Base-by-base conservation (phyloP, 2,329 filamentous ascomycete species). In the Clonostachys chloroleuca region DNA sequence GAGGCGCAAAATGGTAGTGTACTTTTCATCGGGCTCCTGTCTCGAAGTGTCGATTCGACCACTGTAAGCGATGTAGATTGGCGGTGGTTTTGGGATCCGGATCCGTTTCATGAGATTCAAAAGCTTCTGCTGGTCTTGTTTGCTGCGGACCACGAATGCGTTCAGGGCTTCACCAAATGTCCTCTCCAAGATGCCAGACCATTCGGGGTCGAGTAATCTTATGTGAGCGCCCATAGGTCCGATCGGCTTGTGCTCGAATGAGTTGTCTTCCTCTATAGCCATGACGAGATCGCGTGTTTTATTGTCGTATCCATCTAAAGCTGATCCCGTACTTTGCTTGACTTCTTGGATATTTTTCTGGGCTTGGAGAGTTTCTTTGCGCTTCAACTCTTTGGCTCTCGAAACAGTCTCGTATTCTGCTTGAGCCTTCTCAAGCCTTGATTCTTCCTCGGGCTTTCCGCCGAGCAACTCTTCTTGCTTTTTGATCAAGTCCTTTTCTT, bases 171-270 rank as follows among this genome's bases (percentile, higher is more conserved):
- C 66, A n/a, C 89, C 89, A 42, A 96, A 77, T 2, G 80, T 80
- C 52, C 79, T 86, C 61, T 99, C 94, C 13, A 99, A 65, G 40
- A 95, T 83, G 1, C 81, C 78, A 2, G 86, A 87, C 94, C 94
- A 99, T 56, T 89, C 77, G 1, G 89, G 86, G 54, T 92, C 84
- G 35, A 83, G 70, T 20, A 99, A 71, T 54, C 83, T 84, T 45
- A 99, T 77, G 58, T 94, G 80, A 20, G 83, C 73, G 33, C 92
- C 94, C 13, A 97, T 73, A 1, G 94, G 94, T 0, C 94, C 94
- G 34, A 97, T 73, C 3, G 94, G 94, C 51, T 78, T 84, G 40
- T 79, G 70, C 20, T 73, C 70, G 59, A 95, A 97, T 0, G 83
- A 46, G 3, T 52, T 64, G 48, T 95, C 89, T n/a, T 73, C 69